Conservation (phyloP, 345 rosid genomes). For the Microcos paniculata region DNA sequence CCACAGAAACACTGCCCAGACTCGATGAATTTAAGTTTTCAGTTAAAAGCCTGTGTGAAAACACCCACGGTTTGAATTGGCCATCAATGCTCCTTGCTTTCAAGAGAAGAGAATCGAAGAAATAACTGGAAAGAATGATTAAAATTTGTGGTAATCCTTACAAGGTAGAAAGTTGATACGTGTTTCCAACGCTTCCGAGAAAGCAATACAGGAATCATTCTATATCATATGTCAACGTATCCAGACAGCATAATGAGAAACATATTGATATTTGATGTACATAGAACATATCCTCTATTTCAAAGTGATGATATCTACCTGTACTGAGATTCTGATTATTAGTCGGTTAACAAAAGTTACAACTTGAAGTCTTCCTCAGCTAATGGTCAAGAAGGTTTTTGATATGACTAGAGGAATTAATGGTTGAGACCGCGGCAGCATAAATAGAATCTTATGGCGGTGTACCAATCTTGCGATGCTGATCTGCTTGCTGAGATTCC, state of each 20-base stretch:
- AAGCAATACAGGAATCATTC: background rate
- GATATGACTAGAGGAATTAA: background rate
- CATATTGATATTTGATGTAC: background rate
- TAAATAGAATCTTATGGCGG: background rate
- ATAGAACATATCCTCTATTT: background rate
- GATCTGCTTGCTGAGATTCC: slow-evolving; percentile 3
- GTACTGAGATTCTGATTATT: background rate
- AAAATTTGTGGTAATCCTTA: background rate
- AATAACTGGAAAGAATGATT: background rate
- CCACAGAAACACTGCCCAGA: no score
- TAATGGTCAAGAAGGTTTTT: background rate
- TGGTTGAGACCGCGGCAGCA: background rate
- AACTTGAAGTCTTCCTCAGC: background rate
- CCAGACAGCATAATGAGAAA: background rate
- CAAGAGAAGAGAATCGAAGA: background rate
- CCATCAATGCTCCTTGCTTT: background rate
- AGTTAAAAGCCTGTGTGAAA: no score
- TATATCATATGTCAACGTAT: background rate
- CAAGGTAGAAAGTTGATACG: background rate
- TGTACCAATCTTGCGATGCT: background rate
- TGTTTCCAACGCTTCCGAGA: slow-evolving; percentile 2
- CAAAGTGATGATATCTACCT: no score
- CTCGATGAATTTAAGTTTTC: no score
- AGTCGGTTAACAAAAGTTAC: background rate
- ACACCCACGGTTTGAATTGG: no score